A percentile compares a stretch with the other conserved stretches of the same genome.
phyloP scores from a whole-genome alignment of 2,329 filamentous ascomycete genomes.

The Parasarocladium wereldwijsianum region DNA sequence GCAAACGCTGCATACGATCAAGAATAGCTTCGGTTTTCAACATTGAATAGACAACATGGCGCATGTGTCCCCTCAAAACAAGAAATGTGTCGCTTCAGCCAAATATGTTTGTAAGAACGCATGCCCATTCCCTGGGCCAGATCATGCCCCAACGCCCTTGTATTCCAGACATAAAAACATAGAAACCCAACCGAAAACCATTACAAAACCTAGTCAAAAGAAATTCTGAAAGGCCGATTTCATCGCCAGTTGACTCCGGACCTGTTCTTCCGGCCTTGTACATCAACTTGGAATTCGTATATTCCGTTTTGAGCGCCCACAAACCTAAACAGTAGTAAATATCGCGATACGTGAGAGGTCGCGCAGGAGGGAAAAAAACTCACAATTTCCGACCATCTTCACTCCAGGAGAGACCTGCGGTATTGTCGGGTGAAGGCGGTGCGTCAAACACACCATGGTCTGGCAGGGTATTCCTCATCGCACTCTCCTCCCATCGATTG shows the following conservation, averaged over 20 bases:
- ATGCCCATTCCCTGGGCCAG: no score
- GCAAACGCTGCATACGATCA: neutral
- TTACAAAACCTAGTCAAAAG: no score
- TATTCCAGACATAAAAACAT: no score
- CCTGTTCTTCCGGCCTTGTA: conserved; percentile 43
- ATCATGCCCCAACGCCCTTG: no score
- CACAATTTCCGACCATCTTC: conserved; percentile 44
- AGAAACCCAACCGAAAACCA: no score
- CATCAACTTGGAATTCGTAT: conserved; percentile 57
- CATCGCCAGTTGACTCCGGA: conserved; percentile 39
- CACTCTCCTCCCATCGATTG: conserved; percentile 23
- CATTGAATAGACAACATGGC: no score
- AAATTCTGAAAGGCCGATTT: no score
- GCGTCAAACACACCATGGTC: conserved; percentile 27
- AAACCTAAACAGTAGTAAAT: conserved; percentile 28
- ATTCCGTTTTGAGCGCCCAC: conserved; percentile 58
- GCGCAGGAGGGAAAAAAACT: conserved; percentile 16
- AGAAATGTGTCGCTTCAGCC: no score
- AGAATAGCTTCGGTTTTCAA: neutral
- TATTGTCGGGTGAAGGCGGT: conserved; percentile 37
- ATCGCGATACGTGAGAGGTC: conserved; percentile 1
- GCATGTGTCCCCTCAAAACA: no score
- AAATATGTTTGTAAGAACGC: no score
- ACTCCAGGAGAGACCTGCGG: conserved; percentile 47
- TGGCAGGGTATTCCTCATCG: conserved; percentile 16